Conservation (phyloP, 441 rosid genomes). For the Rhodomyrtus psidioides region DNA sequence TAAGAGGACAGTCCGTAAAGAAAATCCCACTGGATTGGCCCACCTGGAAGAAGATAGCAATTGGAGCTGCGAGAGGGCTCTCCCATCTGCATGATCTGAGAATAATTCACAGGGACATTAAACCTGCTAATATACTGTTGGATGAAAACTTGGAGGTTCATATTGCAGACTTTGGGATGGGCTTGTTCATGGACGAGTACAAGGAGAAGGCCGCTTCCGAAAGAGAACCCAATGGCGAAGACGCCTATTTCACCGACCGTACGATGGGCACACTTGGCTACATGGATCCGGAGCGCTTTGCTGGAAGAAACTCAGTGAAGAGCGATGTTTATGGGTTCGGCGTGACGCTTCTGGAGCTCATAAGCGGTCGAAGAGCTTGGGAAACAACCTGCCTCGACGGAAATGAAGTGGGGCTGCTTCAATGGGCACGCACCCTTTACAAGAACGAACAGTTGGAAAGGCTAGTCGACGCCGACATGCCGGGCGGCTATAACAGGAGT, state of each 20-base stretch:
- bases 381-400: background rate
- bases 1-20: background rate
- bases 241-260: background rate
- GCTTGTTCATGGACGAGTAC: background rate
- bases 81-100: background rate
- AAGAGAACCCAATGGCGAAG: background rate
- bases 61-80: conserved; percentile 2
- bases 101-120: conserved; percentile 6
- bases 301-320: background rate
- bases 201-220: background rate
- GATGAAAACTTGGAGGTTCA: background rate
- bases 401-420: background rate
- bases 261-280: background rate
- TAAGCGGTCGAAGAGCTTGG: background rate
- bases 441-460: background rate
- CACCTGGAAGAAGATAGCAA: background rate
- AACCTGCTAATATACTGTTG: background rate
- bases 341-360: background rate
- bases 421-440: background rate
- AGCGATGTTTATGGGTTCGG: background rate
- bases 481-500: background rate
- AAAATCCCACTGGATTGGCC: background rate
- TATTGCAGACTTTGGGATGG: background rate
- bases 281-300: background rate
- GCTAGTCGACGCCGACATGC: background rate